Conservation (phyloP, 352 stramenopile species). For the Phytophthora hibernalis region DNA sequence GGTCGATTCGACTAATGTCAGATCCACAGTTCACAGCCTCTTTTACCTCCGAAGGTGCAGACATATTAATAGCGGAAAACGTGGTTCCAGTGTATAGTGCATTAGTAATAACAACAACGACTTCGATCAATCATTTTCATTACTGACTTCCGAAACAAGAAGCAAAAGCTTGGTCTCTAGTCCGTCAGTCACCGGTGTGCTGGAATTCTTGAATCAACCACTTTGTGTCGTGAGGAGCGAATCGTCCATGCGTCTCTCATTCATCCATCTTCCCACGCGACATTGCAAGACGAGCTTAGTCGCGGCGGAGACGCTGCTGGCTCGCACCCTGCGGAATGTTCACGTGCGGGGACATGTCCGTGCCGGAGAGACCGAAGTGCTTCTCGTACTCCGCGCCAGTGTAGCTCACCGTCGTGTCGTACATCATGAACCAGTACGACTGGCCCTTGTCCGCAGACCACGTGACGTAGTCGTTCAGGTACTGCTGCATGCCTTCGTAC, state of each 20-base stretch:
- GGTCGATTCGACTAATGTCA: too few species aligned
- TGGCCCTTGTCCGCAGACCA: constrained; percentile 22
- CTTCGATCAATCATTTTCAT: neutral
- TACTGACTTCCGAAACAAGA: neutral
- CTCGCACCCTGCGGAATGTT: constrained; percentile 40
- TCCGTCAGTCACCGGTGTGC: neutral
- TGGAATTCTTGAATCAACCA: neutral
- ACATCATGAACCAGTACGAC: constrained; percentile 73
- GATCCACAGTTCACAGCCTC: too few species aligned
- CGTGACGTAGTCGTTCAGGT: constrained; percentile 50
- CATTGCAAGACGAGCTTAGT: constrained; percentile 3
- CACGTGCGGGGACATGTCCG: constrained; percentile 47
- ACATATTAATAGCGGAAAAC: too few species aligned
- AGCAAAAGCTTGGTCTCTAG: neutral
- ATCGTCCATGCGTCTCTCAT: neutral
- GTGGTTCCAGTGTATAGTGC: too few species aligned
- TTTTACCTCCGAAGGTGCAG: too few species aligned
- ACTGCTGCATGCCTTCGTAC: constrained; percentile 43
- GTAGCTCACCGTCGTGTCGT: constrained; percentile 60
- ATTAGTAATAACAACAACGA: too few species aligned
- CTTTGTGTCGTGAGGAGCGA: neutral
- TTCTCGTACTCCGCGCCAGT: constrained; percentile 53
- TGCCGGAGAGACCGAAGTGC: constrained; percentile 58
- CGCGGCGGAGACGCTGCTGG: constrained; percentile 21
- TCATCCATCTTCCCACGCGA: neutral